Evolutionary conservation across 495 filamentous ascomycete genomes (phyloP), one percentile per base, ranked within the genome.

Genomic region (Parmelia sp.): DNA sequence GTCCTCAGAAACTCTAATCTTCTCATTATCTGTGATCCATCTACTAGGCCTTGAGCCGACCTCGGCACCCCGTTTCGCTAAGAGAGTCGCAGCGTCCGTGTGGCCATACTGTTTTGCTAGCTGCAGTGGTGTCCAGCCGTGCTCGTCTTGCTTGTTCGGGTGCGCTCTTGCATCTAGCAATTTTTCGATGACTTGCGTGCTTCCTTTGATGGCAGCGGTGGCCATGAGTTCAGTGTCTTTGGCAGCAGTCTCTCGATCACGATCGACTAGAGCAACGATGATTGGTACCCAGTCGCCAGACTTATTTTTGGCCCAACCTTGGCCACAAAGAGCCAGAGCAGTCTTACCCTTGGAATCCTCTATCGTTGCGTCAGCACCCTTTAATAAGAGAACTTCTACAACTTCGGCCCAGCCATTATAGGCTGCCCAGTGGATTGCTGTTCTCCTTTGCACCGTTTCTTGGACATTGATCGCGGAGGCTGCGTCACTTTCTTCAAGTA

Each of bases 81-180:
- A 29, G n/a, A 58, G 57, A 4, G n/a, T 25, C 6, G 57, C 57
- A 58, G 57, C 57, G 15, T 58, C 57, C n/a, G 57, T 58, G 12
- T 58, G n/a, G 14, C 57, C 57, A 40, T 58, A 58, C 57, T 58
- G 57, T 23, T 40, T 58, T 15, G 57, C 57, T 40, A 58, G 35
- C 37, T 58, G 57, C 57, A 58, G 37, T 11, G 57, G 57, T 14
- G 57, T 58, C 57, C 57, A 58, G 57, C 57, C 57, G 25, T 58
- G 57, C 33, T 58, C 57, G 19, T 58, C 57, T 58, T 58, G 57
- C 37, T 58, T 37, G 35, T 35, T 27, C 23, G 57, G 57, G 25
- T 58, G 57, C 3, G 57, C 57, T 40, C 35, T 58, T 6, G 57
- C 57, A 58, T 58, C 57, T 17, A 58, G 57, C 33, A 58, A 25